Base-by-base conservation (phyloP, 2,329 filamentous ascomycete species). In the Fusarium sp. region DNA sequence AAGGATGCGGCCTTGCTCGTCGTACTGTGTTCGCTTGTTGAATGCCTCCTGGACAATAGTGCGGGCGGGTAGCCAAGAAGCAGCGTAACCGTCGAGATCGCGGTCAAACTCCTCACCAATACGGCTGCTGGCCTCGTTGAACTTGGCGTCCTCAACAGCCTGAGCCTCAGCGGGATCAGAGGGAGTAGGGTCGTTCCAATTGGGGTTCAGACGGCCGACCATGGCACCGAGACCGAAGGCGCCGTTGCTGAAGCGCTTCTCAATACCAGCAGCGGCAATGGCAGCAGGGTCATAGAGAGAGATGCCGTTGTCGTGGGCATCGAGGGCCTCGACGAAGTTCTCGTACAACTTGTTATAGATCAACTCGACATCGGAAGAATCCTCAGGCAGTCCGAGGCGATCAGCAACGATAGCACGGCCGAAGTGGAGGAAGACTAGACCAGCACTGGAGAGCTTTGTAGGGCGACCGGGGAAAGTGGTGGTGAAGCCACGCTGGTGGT, bases 281-380 rank as follows among this genome's bases (percentile, higher is more conserved):
- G 85, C 89, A 25, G 86, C 85, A 28, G 92, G 85, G 78, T 97
- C 93, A 82, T 97, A 97, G 62, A 86, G 87, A 27, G 90, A 90
- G 78, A 99, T 92, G 72, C 96, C 96, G 80, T 99, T 99, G 85
- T 99, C 96, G 82, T 99, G 95, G 61, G 94, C 96, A 81, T 99
- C 96, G 59, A 99, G 90, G 3, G 96, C 94, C 85, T 99, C 96
- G 78, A 99, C 87, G 80, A 98, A 98, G 80, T 92, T 92, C 73
- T 91, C 89, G 85, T 99, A 99, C 53, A 99, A 83, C 85, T 98
- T 98, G 76, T 89, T 86, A 85, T 92, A 97, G 57, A 99, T 85
- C 30, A 97, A 81, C 42, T 87, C 85, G 46, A 96, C 90, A 71
- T 94, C 90, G 45, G 88, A 80, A 69, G 87, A 84, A 56, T 90